phyloP scores from a whole-genome alignment of 768 basidiomycete genomes.

The Pleurotus tuoliensis region DNA sequence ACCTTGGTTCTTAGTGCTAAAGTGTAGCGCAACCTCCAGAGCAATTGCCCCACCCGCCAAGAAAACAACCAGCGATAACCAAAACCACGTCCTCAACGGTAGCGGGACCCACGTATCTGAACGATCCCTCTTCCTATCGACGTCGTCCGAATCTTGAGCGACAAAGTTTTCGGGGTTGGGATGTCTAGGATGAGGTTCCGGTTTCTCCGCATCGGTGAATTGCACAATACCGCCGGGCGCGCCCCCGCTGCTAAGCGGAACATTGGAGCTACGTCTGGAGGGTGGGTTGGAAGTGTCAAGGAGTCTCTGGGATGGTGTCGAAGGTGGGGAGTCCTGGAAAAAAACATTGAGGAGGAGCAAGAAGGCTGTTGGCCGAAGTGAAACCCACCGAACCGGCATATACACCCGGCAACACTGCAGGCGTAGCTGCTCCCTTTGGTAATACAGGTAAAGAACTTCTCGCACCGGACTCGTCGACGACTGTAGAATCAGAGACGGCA shows the following conservation, averaged over 20 bases:
- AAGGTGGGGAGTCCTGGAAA: neutral
- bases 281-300: neutral
- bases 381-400: neutral
- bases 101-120: conserved; percentile 34
- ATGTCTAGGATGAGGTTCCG: neutral
- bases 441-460: neutral
- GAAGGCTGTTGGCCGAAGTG: neutral
- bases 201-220: conserved; percentile 2
- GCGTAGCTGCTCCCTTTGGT: neutral
- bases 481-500: no score
- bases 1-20: conserved; percentile 44
- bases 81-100: conserved; percentile 44
- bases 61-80: conserved; percentile 36
- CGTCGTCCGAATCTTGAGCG: neutral
- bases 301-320: conserved; percentile 1
- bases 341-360: neutral
- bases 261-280: neutral
- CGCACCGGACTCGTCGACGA: no score
- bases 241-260: neutral
- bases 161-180: neutral
- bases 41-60: conserved; percentile 37
- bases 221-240: neutral
- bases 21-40: conserved; percentile 43
- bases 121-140: neutral
- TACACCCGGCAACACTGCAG: neutral